Conservation (phyloP, 2,329 filamentous ascomycete species). For the Colletotrichum plurivorum region DNA sequence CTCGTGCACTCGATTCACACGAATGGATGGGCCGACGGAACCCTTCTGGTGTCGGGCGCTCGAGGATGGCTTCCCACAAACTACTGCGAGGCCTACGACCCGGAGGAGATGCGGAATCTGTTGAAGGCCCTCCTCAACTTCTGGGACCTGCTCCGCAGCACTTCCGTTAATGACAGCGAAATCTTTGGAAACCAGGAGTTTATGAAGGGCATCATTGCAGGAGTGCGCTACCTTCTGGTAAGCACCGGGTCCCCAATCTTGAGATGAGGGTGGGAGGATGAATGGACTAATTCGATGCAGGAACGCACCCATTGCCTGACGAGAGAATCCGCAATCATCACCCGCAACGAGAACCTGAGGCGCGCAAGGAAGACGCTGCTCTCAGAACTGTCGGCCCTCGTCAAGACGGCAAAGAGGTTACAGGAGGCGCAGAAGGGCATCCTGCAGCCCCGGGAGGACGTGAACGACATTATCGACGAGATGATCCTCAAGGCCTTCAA, state of each 20-base stretch:
- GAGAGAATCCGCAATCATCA: slow-evolving; percentile 82
- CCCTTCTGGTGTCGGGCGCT: slow-evolving; percentile 85
- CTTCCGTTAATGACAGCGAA: slow-evolving; percentile 79
- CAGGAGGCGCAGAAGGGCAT: slow-evolving; percentile 77
- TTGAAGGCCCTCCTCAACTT: slow-evolving; percentile 90
- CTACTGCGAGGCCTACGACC: slow-evolving; percentile 96
- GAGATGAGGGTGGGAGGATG: neutral
- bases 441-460: slow-evolving; percentile 64
- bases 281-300: slow-evolving; percentile 59
- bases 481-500: slow-evolving; percentile 95
- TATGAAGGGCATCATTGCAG: slow-evolving; percentile 93
- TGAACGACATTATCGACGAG: slow-evolving; percentile 87
- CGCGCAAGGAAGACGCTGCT: slow-evolving; percentile 88
- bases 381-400: slow-evolving; percentile 89
- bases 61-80: slow-evolving; percentile 98
- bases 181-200: slow-evolving; percentile 94
- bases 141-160: slow-evolving; percentile 89
- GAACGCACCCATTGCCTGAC: slow-evolving; percentile 91
- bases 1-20: slow-evolving; percentile 97
- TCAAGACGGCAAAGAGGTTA: slow-evolving; percentile 89
- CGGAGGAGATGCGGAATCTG: slow-evolving; percentile 86
- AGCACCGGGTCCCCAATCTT: slow-evolving; percentile 32
- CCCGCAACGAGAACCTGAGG: slow-evolving; percentile 81
- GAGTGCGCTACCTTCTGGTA: slow-evolving; percentile 90
- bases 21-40: slow-evolving; percentile 98